phyloP scores from a whole-genome alignment of 2,329 filamentous ascomycete genomes.

The Alternaria solani region DNA sequence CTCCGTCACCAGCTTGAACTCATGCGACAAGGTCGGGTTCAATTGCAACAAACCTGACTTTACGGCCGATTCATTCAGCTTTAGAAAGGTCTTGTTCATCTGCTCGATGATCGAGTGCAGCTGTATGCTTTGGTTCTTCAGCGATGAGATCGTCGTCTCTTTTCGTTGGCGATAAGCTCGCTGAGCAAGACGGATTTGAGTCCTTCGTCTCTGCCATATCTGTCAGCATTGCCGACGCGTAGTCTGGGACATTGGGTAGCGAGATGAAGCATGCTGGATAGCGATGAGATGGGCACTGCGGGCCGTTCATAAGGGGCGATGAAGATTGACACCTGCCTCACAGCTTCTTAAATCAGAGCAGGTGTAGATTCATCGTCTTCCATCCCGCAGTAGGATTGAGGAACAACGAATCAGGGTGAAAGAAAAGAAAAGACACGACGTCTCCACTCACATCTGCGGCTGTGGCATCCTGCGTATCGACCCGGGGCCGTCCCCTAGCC shows the following conservation, averaged over 20 bases:
- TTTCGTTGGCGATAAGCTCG: slow-evolving; percentile 85
- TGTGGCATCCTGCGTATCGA: slow-evolving; percentile 80
- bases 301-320: background rate
- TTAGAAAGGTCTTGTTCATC: slow-evolving; percentile 76
- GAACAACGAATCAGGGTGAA: background rate
- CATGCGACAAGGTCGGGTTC: slow-evolving; percentile 64
- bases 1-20: slow-evolving; percentile 65
- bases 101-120: slow-evolving; percentile 75
- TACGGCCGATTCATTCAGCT: slow-evolving; percentile 69
- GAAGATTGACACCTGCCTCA: background rate
- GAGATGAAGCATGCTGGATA: background rate
- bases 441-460: slow-evolving; percentile 73
- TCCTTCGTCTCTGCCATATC: slow-evolving; percentile 72
- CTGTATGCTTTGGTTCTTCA: slow-evolving; percentile 74
- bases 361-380: background rate
- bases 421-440: slow-evolving; percentile 1
- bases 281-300: background rate
- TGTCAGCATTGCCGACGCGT: slow-evolving; percentile 17
- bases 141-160: slow-evolving; percentile 77
- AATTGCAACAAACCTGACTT: slow-evolving; percentile 65
- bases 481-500: slow-evolving; percentile 74
- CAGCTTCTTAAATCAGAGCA: background rate
- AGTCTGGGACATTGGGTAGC: background rate
- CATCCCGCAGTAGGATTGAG: background rate
- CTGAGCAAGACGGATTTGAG: slow-evolving; percentile 87